Percentiles rank a stretch among this genome's conserved stretches.
Conservation (phyloP, 805 yeast genomes). For the Metschnikowia proteae region DNA sequence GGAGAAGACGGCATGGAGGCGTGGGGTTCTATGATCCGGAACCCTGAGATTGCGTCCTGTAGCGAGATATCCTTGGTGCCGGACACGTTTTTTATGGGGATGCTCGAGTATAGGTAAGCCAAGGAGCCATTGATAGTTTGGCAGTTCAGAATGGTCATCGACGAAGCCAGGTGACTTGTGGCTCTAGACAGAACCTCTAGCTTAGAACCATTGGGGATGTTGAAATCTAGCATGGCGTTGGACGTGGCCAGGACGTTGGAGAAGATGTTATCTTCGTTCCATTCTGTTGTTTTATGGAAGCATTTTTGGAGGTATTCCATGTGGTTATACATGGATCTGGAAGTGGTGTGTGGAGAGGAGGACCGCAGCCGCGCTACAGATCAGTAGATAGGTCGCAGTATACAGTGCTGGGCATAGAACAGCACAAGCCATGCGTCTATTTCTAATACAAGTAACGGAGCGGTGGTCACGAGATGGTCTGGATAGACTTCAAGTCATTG, state of each 20-base stretch:
- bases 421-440: neutral
- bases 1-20: constrained; percentile 9
- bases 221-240: constrained; percentile 65
- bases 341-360: neutral
- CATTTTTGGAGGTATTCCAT: constrained; percentile 83
- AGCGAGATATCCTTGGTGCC: constrained; percentile 53
- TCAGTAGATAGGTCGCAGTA: neutral
- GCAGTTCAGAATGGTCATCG: constrained; percentile 63
- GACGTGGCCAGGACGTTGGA: constrained; percentile 74
- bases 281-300: constrained; percentile 64
- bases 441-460: neutral
- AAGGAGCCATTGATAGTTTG: constrained; percentile 74
- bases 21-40: constrained; percentile 51
- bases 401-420: neutral
- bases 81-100: constrained; percentile 48
- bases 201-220: constrained; percentile 62
- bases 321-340: constrained; percentile 58
- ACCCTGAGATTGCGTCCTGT: constrained; percentile 69
- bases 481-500: constrained; percentile 23
- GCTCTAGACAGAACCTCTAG: constrained; percentile 69
- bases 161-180: constrained; percentile 65
- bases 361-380: constrained; percentile 1
- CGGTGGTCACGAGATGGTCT: neutral
- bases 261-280: constrained; percentile 79
- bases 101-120: constrained; percentile 73